Base-by-base conservation (phyloP, 768 basidiomycete species). In the Rhodotorula sphaerocarpa region DNA sequence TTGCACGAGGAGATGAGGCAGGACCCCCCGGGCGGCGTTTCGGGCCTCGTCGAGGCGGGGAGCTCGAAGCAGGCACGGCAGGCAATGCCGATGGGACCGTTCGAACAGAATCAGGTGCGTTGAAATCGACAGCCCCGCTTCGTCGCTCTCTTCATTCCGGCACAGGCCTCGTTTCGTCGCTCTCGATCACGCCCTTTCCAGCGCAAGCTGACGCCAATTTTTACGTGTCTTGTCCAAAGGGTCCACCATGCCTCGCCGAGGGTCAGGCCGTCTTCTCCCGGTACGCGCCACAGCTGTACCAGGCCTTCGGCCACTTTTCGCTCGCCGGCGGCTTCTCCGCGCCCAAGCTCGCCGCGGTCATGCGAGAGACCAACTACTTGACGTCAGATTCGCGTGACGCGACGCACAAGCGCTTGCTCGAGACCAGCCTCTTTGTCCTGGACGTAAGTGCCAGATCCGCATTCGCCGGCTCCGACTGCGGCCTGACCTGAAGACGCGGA, bases 241-340 rank as follows among this genome's bases (percentile, higher is more conserved):
- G 66, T 2, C 23, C 50, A 21, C 67, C 73, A 1, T 63, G 59
- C 0, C 54, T 74, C 7, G 59, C 73, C 18, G 69, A 74, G 41
- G 75, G 75, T 0, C 75, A 75, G 59, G 69, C 70, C 6, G 72
- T 75, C 15, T 74, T 75, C 56, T 75, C 74, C 73, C 61, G 70
- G 51, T 74, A 75, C 53, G 67, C 71, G 5, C 55, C 64, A 1
- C 70, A 71, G 45, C 75, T 75, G 62, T 73, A 74, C 48, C 55
- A 59, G 16, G 72, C 71, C 15, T 59, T 75, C 18, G 58, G 73
- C 50, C 74, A 75, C 52, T 74, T 73, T 65, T 67, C 65, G 21
- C 57, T 74, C 20, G 74, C 73, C 5, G 66, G 68, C 20, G 74
- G 74, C 5, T 75, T 75, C 61, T 71, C 72, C 5, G 66, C 73